Percentiles rank a stretch among this genome's conserved stretches.
phyloP scores from a whole-genome alignment of 1,139 yeast genomes.

The Suhomyces wounanorum region DNA sequence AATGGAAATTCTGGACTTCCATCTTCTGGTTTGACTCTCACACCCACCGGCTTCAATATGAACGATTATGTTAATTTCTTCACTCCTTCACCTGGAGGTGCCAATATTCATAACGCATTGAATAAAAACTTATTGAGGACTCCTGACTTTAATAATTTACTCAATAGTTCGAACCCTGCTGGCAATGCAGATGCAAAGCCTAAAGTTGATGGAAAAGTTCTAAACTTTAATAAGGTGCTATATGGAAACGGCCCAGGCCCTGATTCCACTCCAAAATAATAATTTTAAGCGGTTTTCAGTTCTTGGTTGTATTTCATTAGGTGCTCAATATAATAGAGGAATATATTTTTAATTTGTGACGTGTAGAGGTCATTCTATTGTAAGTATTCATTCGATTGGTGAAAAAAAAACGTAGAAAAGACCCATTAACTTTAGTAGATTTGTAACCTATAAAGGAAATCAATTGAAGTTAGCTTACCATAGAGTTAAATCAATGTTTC shows the following conservation, averaged over 20 bases:
- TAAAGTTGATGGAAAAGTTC: conserved; percentile 47
- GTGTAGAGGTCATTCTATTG: background rate
- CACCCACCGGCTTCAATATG: conserved; percentile 79
- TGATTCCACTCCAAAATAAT: conserved; percentile 14
- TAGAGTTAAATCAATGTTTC: too few relatives aligned
- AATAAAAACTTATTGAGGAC: conserved; percentile 40
- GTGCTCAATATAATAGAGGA: conserved; percentile 5
- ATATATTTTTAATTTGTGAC: background rate
- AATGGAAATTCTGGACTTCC: conserved; percentile 36
- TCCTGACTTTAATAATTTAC: conserved; percentile 43
- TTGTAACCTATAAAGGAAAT: too few relatives aligned
- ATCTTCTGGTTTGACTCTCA: conserved; percentile 46
- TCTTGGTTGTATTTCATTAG: conserved; percentile 6
- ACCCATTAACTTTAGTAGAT: background rate
- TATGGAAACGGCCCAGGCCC: conserved; percentile 22
- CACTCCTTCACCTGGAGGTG: conserved; percentile 68
- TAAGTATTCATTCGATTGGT: too few relatives aligned
- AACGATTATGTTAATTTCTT: conserved; percentile 78
- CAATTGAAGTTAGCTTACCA: too few relatives aligned
- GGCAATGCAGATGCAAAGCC: conserved; percentile 18
- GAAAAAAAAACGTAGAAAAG: too few relatives aligned
- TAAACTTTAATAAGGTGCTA: conserved; percentile 45
- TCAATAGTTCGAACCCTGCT: conserved; percentile 16
- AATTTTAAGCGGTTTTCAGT: conserved; percentile 4
- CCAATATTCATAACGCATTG: conserved; percentile 15